Conservation (phyloP, 306 rosid genomes). For the Lathyrus sativus region DNA sequence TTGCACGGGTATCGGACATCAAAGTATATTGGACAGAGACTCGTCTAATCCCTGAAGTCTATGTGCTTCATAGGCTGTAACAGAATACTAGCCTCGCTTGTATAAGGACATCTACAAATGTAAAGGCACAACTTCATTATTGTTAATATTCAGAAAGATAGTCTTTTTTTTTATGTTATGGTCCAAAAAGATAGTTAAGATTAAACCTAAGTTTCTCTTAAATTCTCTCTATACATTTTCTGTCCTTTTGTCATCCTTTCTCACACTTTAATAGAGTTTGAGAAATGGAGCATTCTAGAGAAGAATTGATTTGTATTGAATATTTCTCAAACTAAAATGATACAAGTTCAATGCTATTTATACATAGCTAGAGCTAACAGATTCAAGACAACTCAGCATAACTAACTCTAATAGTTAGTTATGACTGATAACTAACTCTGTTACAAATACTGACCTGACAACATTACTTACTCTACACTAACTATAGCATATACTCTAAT, state of each 20-base stretch:
- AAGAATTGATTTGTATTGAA: too few relatives aligned
- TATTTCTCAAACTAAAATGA: too few relatives aligned
- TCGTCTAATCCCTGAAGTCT: background rate
- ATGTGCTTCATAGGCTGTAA: background rate
- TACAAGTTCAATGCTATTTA: too few relatives aligned
- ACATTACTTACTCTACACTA: too few relatives aligned
- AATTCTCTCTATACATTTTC: background rate
- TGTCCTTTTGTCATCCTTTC: constrained; percentile 8
- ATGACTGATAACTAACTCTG: too few relatives aligned
- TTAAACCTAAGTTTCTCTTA: constrained; percentile 7
- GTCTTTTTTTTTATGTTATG: background rate
- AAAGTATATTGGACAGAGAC: background rate
- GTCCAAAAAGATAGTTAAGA: constrained; percentile 5
- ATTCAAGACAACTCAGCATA: too few relatives aligned
- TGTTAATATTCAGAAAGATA: background rate
- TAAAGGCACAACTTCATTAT: background rate
- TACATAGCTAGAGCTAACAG: too few relatives aligned
- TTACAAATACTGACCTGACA: too few relatives aligned
- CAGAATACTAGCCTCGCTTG: background rate
- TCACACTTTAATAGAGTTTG: background rate
- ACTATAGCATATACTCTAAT: too few relatives aligned
- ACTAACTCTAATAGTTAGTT: too few relatives aligned
- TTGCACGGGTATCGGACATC: background rate
- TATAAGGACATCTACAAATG: constrained; percentile 9
- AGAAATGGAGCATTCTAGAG: too few relatives aligned